A percentile compares a stretch with the other conserved stretches of the same genome.
These are phyloP conservation scores for Paxillus ammoniavirescens DNA, from an alignment of 768 basidiomycete genomes.

Conservation along the genomic window DNA sequence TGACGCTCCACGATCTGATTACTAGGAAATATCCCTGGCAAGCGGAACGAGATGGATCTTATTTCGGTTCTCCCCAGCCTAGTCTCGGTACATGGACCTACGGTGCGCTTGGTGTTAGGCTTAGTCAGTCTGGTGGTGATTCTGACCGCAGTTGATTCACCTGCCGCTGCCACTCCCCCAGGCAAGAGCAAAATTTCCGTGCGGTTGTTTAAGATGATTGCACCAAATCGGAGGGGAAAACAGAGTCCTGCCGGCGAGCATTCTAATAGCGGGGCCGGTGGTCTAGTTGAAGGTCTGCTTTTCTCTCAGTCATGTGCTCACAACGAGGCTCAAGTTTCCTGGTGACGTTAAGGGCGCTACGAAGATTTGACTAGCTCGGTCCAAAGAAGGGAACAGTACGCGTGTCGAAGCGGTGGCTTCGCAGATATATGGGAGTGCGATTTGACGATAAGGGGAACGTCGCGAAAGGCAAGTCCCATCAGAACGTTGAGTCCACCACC, in stretches of 20 bases:
- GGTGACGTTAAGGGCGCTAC: conserved; percentile 10
- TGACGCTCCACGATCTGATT: conserved; percentile 14
- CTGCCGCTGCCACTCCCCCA: not conserved
- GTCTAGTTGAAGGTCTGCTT: conserved; percentile 8
- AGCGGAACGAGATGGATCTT: not conserved
- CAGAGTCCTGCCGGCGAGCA: not conserved
- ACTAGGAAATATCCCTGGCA: conserved; percentile 9
- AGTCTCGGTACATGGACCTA: no score
- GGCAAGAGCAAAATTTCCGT: no score
- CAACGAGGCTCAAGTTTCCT: not conserved
- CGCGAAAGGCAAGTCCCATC: not conserved
- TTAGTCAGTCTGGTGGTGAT: no score
- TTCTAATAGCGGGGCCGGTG: not conserved
- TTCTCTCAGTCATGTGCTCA: not conserved
- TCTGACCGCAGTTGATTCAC: no score
- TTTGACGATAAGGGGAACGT: conserved; percentile 3
- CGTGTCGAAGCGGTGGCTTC: conserved; percentile 12
- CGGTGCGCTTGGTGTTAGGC: no score
- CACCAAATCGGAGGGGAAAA: not conserved
- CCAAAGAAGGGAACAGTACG: conserved; percentile 1
- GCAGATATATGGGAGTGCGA: conserved; percentile 26
- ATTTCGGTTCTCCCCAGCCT: conserved; percentile 7
- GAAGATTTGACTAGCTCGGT: not conserved
- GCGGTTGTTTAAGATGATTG: no score
- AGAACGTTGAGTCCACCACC: not conserved